These are phyloP conservation scores for Fonsecaea multimorphosa DNA, from an alignment of 2,329 filamentous ascomycete genomes.

Conservation along the genomic window DNA sequence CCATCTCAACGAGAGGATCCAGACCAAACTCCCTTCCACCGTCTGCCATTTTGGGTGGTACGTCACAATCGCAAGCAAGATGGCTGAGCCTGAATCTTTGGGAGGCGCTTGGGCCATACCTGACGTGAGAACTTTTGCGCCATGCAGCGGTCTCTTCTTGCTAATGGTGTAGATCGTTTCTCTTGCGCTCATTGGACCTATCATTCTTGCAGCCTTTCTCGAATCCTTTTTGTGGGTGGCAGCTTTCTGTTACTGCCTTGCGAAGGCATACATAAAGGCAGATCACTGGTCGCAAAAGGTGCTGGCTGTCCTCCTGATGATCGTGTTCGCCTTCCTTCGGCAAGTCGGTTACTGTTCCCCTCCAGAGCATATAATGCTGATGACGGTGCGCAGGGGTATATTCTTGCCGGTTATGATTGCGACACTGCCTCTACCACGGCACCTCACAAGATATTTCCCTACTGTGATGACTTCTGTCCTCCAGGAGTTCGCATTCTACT, in stretches of 20 bases:
- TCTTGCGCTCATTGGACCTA: slow-evolving; percentile 75
- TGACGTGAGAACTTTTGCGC: slow-evolving; percentile 22
- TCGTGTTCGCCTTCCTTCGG: slow-evolving; percentile 77
- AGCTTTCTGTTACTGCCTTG: slow-evolving; percentile 90
- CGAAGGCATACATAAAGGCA: slow-evolving; percentile 87
- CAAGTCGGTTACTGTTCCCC: slow-evolving; percentile 50
- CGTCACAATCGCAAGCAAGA: slow-evolving; percentile 2
- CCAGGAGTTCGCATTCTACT: slow-evolving; percentile 96
- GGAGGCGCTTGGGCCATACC: slow-evolving; percentile 26
- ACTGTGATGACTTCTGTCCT: slow-evolving; percentile 69
- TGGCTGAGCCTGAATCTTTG: slow-evolving; percentile 4
- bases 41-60: background rate
- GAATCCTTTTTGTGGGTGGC: slow-evolving; percentile 96
- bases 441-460: slow-evolving; percentile 76
- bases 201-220: slow-evolving; percentile 83
- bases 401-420: slow-evolving; percentile 95
- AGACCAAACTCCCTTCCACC: background rate
- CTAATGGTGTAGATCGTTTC: slow-evolving; percentile 73
- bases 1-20: background rate
- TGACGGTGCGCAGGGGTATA: slow-evolving; percentile 63
- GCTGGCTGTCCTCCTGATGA: slow-evolving; percentile 75
- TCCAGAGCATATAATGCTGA: background rate
- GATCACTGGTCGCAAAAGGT: slow-evolving; percentile 83
- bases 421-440: slow-evolving; percentile 79
- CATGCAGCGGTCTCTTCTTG: background rate